These are phyloP conservation scores for Plasmodium coatneyi DNA, from an alignment of 169 alveolate species.

Conservation along the genomic window DNA sequence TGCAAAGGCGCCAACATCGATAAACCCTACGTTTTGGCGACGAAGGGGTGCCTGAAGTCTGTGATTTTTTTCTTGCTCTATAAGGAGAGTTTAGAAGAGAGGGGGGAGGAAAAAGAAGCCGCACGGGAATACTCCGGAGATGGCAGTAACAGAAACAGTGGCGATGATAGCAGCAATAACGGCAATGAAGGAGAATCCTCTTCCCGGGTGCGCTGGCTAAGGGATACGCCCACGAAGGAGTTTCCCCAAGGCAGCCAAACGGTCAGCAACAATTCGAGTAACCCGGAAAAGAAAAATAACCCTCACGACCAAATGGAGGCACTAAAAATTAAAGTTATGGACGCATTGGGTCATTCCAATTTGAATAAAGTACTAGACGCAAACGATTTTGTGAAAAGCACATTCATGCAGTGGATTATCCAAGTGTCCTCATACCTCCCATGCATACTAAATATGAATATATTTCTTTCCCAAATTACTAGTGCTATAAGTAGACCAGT, in stretches of 20 bases:
- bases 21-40: conserved; percentile 71
- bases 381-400: conserved; percentile 25
- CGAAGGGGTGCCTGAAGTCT: conserved; percentile 66
- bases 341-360: conserved; percentile 38
- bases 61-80: conserved; percentile 58
- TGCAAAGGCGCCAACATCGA: conserved; percentile 46
- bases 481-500: conserved; percentile 70
- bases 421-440: conserved; percentile 37
- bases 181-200: background rate
- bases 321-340: background rate
- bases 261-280: background rate
- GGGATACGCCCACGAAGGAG: background rate
- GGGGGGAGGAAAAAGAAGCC: background rate
- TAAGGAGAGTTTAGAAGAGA: conserved; percentile 10
- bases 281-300: background rate
- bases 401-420: conserved; percentile 16
- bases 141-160: background rate
- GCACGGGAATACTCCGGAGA: background rate
- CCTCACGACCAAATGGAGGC: background rate
- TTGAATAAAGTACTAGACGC: conserved; percentile 43
- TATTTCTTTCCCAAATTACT: conserved; percentile 63
- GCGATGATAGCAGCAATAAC: background rate
- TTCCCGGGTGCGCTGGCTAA: background rate
- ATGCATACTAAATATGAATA: conserved; percentile 49
- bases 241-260: background rate